phyloP scores from a whole-genome alignment of 2,329 filamentous ascomycete species.

The Hymenoscyphus occultus region DNA sequence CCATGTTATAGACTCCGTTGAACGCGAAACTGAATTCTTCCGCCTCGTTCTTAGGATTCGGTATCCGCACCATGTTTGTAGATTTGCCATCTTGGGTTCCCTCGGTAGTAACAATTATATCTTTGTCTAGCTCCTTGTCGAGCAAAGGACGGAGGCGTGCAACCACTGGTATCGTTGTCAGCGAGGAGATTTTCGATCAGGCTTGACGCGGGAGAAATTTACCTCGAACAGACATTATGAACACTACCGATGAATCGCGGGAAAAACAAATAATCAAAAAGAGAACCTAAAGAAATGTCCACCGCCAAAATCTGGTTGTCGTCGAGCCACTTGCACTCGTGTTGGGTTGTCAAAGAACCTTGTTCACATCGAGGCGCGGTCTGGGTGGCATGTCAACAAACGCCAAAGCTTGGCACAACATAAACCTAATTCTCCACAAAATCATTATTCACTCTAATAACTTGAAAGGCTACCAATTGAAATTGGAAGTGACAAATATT shows the following conservation, averaged over 20 bases:
- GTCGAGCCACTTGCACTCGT: conserved; percentile 14
- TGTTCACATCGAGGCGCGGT: neutral
- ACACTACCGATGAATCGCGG: conserved; percentile 8
- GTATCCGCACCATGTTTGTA: conserved; percentile 76
- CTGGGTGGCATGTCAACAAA: neutral
- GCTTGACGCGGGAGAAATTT: conserved; percentile 7
- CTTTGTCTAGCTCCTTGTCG: conserved; percentile 79
- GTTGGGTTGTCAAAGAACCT: neutral
- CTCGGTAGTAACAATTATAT: conserved; percentile 75
- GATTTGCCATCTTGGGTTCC: conserved; percentile 59
- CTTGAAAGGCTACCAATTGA: too few relatives aligned
- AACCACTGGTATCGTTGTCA: conserved; percentile 65
- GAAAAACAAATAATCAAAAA: conserved; percentile 16
- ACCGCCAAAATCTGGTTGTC: conserved; percentile 3
- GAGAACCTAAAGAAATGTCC: conserved; percentile 14
- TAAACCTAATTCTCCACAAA: too few relatives aligned
- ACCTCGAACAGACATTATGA: conserved; percentile 33
- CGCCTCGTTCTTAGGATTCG: conserved; percentile 86
- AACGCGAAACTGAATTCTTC: conserved; percentile 95
- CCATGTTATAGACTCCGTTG: conserved; percentile 83
- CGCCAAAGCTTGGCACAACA: too few relatives aligned
- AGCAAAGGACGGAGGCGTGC: conserved; percentile 87
- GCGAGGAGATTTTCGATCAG: conserved; percentile 44
- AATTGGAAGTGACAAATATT: too few relatives aligned
- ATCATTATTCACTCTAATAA: too few relatives aligned